These are phyloP conservation scores for Candida yuanshanica DNA, from an alignment of 805 yeast genomes.

Conservation along the genomic window DNA sequence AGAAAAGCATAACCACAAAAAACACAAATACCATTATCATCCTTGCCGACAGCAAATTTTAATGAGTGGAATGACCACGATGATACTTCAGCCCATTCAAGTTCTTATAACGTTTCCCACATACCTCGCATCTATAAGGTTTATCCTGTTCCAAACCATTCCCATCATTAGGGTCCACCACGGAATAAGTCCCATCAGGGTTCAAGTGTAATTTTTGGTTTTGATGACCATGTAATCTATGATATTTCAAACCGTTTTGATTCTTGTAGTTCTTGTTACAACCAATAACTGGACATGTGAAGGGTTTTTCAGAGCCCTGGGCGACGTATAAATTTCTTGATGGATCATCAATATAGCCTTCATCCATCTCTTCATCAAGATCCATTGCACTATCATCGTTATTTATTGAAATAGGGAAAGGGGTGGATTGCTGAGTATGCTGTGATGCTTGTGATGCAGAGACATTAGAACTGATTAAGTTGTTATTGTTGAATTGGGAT, in stretches of 20 bases:
- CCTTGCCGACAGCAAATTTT: no score
- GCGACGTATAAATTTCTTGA: constrained; percentile 90
- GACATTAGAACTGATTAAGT: background rate
- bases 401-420: constrained; percentile 30
- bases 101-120: constrained; percentile 96
- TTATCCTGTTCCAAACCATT: constrained; percentile 95
- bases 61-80: constrained; percentile 97
- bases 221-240: constrained; percentile 93
- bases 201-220: constrained; percentile 87
- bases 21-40: no score
- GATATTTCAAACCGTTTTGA: constrained; percentile 95
- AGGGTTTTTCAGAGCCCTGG: constrained; percentile 93
- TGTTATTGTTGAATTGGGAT: constrained; percentile 5
- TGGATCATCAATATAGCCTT: constrained; percentile 91
- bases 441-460: constrained; percentile 11
- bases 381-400: constrained; percentile 26
- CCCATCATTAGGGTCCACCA: constrained; percentile 93
- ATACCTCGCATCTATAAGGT: constrained; percentile 96
- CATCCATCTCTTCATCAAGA: constrained; percentile 51
- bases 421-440: constrained; percentile 19
- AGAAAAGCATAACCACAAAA: no score
- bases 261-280: constrained; percentile 97
- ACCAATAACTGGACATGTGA: constrained; percentile 95
- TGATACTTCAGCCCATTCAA: constrained; percentile 95
- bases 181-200: constrained; percentile 88